phyloP scores from a whole-genome alignment of 2,329 filamentous ascomycete genomes.

The Microcera coccophila region DNA sequence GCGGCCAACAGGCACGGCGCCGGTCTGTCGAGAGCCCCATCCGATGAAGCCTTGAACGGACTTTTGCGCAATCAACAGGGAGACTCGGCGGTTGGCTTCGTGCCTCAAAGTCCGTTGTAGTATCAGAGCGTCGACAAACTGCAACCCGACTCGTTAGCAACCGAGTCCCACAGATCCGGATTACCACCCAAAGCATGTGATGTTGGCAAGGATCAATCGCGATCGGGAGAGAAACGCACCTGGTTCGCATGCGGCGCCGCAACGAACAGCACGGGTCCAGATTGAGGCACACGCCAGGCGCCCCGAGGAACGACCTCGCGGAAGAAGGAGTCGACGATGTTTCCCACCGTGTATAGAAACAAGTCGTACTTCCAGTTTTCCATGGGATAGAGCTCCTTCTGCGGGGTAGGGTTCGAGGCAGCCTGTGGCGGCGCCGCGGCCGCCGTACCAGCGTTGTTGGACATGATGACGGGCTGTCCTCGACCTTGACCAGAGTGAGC shows the following conservation, averaged over 20 bases:
- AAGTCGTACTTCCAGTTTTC: conserved; percentile 72
- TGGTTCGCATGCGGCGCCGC: conserved; percentile 96
- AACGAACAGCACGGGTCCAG: conserved; percentile 89
- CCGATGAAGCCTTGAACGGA: conserved; percentile 94
- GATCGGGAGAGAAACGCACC: conserved; percentile 44
- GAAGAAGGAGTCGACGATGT: conserved; percentile 95
- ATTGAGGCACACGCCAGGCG: conserved; percentile 88
- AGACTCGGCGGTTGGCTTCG: conserved; percentile 83
- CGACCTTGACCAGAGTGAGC: too few species aligned
- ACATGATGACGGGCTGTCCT: too few species aligned
- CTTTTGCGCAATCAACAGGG: conserved; percentile 91
- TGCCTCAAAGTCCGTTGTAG: conserved; percentile 85
- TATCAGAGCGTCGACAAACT: conserved; percentile 95
- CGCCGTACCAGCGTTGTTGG: conserved; percentile 6
- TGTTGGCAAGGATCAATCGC: background rate
- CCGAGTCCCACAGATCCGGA: background rate
- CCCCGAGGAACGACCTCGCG: conserved; percentile 92
- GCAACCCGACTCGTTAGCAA: conserved; percentile 5
- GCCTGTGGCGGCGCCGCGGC: conserved; percentile 23
- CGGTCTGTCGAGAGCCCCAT: conserved; percentile 76
- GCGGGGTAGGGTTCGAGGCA: conserved; percentile 20
- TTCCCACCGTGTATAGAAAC: conserved; percentile 71
- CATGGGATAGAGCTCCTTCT: conserved; percentile 63
- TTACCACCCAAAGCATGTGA: conserved; percentile 1
- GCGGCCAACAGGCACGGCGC: conserved; percentile 87